Percentiles rank a stretch among this genome's conserved stretches.
Evolutionary conservation across 202 grass and related monocot genomes (phyloP).

Genomic region (Panicum hallii): DNA sequence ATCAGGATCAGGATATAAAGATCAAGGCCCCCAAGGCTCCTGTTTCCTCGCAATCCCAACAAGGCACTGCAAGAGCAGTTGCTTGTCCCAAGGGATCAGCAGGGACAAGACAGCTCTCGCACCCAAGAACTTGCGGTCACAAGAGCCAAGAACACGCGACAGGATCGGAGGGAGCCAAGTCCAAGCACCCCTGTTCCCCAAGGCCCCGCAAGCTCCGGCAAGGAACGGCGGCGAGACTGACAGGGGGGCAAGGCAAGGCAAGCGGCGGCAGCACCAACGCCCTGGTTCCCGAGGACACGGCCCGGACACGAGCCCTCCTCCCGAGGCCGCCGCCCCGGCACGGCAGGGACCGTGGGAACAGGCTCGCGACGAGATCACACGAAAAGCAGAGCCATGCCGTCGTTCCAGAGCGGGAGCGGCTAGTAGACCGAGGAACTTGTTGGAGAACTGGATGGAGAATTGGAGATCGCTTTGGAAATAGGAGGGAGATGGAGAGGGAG

Average conservation of each 20-base stretch:
- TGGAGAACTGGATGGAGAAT: constrained; percentile 12
- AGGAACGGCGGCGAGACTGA: constrained; percentile 4
- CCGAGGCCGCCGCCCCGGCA: constrained; percentile 35
- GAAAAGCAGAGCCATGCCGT: constrained; percentile 54
- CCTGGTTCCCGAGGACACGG: constrained; percentile 37
- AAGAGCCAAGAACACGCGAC: constrained; percentile 28
- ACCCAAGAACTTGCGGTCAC: constrained; percentile 23
- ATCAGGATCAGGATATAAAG: constrained; percentile 2
- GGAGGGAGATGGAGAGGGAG: neutral
- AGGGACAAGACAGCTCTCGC: neutral
- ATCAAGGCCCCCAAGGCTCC: neutral
- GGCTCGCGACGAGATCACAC: constrained; percentile 45
- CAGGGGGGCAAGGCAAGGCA: constrained; percentile 16
- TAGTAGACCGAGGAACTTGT: constrained; percentile 21
- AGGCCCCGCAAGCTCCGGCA: constrained; percentile 19
- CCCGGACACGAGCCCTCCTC: constrained; percentile 23
- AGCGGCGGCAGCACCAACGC: constrained; percentile 42
- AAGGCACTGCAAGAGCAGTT: neutral
- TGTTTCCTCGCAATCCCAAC: constrained; percentile 10
- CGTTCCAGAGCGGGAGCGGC: neutral
- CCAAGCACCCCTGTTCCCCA: constrained; percentile 11
- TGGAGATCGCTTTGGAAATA: neutral
- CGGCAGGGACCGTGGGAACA: constrained; percentile 23
- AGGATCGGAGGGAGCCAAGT: constrained; percentile 17
- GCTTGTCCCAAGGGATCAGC: constrained; percentile 14